Conservation (phyloP, 768 basidiomycete genomes). For the Auricularia sp. region DNA sequence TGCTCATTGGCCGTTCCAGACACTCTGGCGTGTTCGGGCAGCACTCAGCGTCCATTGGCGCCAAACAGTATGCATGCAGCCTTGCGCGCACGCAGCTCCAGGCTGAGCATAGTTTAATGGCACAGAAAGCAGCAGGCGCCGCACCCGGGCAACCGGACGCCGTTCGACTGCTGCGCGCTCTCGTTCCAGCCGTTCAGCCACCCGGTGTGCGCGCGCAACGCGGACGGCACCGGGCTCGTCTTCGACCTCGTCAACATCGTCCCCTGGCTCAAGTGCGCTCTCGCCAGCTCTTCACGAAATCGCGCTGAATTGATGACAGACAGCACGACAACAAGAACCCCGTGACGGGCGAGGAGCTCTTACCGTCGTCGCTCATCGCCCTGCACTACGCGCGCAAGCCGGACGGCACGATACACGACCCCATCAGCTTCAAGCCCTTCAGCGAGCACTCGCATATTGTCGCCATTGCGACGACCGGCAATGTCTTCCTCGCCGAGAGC, state of each 20-base stretch:
- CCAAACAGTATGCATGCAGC: constrained; percentile 43
- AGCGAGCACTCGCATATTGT: constrained; percentile 93
- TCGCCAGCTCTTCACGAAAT: not conserved
- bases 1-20: not conserved
- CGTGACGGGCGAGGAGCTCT: constrained; percentile 60
- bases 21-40: constrained; percentile 72
- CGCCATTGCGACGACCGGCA: constrained; percentile 80
- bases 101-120: constrained; percentile 25
- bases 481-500: constrained; percentile 89
- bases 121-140: constrained; percentile 48
- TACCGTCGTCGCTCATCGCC: constrained; percentile 64
- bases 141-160: constrained; percentile 54
- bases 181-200: constrained; percentile 84
- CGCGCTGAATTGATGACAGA: constrained; percentile 24
- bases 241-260: constrained; percentile 90
- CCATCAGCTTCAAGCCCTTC: constrained; percentile 96
- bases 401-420: constrained; percentile 84
- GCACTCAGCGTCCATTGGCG: constrained; percentile 63
- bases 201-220: constrained; percentile 79
- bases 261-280: constrained; percentile 80
- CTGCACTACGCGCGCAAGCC: constrained; percentile 76
- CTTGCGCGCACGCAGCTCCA: constrained; percentile 1
- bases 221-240: constrained; percentile 69
- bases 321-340: constrained; percentile 77
- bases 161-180: constrained; percentile 86